Base-by-base conservation (phyloP, 2,329 filamentous ascomycete genomes). In the Colletotrichum sp. region DNA sequence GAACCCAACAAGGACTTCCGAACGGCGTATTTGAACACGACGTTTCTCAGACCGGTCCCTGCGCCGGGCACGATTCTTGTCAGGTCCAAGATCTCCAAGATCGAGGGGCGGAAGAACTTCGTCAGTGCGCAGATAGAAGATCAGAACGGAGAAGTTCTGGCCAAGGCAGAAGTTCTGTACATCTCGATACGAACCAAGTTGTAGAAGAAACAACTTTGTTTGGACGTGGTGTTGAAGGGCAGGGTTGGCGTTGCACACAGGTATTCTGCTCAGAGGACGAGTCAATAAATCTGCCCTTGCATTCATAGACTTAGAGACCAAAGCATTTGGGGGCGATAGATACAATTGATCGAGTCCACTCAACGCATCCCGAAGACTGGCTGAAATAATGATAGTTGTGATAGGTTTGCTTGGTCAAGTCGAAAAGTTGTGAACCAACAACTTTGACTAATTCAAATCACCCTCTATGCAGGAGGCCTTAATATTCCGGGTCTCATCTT, bases 11-110 rank as follows among this genome's bases (percentile, higher is more conserved):
- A 80, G 1, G 77, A 77, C 30, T 84, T 79, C 69, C 78, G 86
- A 16, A 87, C 85, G 16, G 85, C 79, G 0, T 80, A 79, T 6
- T 71, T 87, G 28, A 81, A 84, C 9, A 82, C 85, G 4, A 82
- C 80, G 24, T 87, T 84, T 66, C 28, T 84, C 24, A 83, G 78
- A 39, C 83, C 83, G 3, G 80, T 85, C 2, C 78, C 79, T 1
- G 80, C 81, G 2, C 80, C 82, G 7, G 80, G 78, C 6, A 81
- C 82, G 5, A 70, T 86, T 8, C 79, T 81, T 39, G 82, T 83
- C 28, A 82, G 80, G 30, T 80, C 83, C 2, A 81, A 79, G 76
- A 78, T 84, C 24, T 82, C 84, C 39, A 78, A 79, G 16, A 80
- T 81, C 0, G 79, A 84, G 13, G 84, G 83, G 3, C 80, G 85